A percentile compares a stretch with the other conserved stretches of the same genome.
Evolutionary conservation across 2,329 filamentous ascomycete species (phyloP).

Genomic region (Aurifilum marmelostoma): DNA sequence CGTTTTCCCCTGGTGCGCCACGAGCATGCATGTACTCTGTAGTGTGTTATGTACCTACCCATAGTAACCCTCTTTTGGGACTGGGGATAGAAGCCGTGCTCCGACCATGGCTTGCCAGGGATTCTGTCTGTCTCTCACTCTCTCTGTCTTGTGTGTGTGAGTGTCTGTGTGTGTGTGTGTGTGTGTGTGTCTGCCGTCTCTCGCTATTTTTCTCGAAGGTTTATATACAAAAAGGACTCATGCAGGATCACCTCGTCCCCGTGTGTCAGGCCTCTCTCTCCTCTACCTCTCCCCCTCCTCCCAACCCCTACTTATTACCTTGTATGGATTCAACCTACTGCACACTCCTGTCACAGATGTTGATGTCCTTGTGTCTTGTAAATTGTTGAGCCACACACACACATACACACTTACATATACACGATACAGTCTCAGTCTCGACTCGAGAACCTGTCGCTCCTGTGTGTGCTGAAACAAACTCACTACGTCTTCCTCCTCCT

Average conservation of each 20-base stretch:
- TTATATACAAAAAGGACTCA: slow-evolving; percentile 17
- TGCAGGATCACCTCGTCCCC: slow-evolving; percentile 17
- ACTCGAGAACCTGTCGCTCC: not conserved
- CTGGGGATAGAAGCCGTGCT: slow-evolving; percentile 18
- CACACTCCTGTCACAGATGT: too few relatives aligned
- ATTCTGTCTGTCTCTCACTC: slow-evolving; percentile 14
- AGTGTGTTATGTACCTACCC: not conserved
- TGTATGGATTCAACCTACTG: not conserved
- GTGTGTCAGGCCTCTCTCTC: slow-evolving; percentile 11
- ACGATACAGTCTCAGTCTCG: slow-evolving; percentile 11
- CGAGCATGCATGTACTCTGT: slow-evolving; percentile 7
- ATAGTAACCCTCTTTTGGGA: slow-evolving; percentile 8
- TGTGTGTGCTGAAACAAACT: not conserved
- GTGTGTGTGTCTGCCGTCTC: not conserved
- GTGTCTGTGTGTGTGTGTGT: too few relatives aligned
- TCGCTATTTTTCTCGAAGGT: not conserved
- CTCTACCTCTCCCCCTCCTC: not conserved
- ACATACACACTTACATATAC: not conserved
- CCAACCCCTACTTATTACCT: not conserved
- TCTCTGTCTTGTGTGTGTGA: not conserved
- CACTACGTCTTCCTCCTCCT: not conserved
- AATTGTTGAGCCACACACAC: not conserved
- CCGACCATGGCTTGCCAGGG: slow-evolving; percentile 18
- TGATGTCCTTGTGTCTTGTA: not conserved
- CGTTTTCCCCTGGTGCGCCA: slow-evolving; percentile 20